Percentiles rank a stretch among this genome's conserved stretches.
Evolutionary conservation across 352 stramenopile genomes (phyloP).

Genomic region (Blastocystis hominis): DNA sequence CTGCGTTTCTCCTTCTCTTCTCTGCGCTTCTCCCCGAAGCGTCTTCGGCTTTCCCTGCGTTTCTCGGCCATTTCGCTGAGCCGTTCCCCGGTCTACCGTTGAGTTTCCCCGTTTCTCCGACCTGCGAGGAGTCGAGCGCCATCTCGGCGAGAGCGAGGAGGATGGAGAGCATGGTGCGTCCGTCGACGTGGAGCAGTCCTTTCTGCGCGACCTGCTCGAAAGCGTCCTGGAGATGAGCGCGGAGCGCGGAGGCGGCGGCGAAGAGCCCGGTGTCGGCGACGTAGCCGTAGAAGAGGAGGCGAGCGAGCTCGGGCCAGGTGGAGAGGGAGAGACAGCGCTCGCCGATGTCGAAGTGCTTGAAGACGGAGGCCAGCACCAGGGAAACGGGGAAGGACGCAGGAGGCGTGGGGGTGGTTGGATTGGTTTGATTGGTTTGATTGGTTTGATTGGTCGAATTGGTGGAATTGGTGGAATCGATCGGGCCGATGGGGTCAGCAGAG

Average conservation of each 20-base stretch:
- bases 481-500: too few species aligned
- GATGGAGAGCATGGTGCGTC: not conserved
- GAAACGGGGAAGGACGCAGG: too few species aligned
- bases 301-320: not conserved
- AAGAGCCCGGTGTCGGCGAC: not conserved
- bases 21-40: not conserved
- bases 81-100: not conserved
- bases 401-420: too few species aligned
- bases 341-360: slow-evolving; percentile 1
- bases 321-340: not conserved
- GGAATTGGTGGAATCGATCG: too few species aligned
- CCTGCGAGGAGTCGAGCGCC: not conserved
- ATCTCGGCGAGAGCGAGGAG: not conserved
- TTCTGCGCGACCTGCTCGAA: not conserved
- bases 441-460: too few species aligned
- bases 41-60: not conserved
- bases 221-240: not conserved
- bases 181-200: not conserved
- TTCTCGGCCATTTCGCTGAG: not conserved
- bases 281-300: not conserved
- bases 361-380: not conserved
- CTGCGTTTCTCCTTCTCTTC: not conserved
- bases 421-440: too few species aligned
- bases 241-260: not conserved
- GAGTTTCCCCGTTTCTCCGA: not conserved